Evolutionary conservation across 2,329 filamentous ascomycete species (phyloP).

Genomic region (Dothideomycetes sp.): DNA sequence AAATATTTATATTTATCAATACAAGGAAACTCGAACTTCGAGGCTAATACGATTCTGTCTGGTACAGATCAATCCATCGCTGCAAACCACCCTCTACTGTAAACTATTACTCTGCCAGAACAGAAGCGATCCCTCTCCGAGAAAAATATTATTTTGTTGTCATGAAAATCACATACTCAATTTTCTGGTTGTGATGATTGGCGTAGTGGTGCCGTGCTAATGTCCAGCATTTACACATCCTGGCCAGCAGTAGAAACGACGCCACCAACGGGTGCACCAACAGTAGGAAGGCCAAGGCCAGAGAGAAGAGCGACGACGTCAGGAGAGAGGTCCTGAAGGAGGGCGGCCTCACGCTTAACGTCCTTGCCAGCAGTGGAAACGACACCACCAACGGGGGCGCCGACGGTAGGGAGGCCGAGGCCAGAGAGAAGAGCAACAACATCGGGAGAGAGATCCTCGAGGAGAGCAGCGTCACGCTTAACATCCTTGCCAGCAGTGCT

Average conservation of each 20-base stretch:
- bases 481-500: neutral
- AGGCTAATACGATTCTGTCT: too few relatives aligned
- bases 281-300: neutral
- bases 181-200: too few relatives aligned
- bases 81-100: too few relatives aligned
- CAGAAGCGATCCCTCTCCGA: too few relatives aligned
- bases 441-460: neutral
- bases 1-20: too few relatives aligned
- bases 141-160: too few relatives aligned
- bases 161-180: too few relatives aligned
- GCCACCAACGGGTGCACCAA: neutral
- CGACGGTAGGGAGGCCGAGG: neutral
- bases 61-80: too few relatives aligned
- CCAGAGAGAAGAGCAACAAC: neutral
- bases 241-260: neutral
- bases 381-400: neutral
- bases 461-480: neutral
- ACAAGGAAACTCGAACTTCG: too few relatives aligned
- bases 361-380: neutral
- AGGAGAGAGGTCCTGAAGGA: conserved; percentile 1
- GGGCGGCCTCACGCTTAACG: neutral
- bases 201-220: too few relatives aligned
- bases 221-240: conserved; percentile 1
- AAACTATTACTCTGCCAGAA: too few relatives aligned
- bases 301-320: neutral